These are phyloP conservation scores for Plantago major DNA, from an alignment of 257 asterid species.

Conservation along the genomic window DNA sequence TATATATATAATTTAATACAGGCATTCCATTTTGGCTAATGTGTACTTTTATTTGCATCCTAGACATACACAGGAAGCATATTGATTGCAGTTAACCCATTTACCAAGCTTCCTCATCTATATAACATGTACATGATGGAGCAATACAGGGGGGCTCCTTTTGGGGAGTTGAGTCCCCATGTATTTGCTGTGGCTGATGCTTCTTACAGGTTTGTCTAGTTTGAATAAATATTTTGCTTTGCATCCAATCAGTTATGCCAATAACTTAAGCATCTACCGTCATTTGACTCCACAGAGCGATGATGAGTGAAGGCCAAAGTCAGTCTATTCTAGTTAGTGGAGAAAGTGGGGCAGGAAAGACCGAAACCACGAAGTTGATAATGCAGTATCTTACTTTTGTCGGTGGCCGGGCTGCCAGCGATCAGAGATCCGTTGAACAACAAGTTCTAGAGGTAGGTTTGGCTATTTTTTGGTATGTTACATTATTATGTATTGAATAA, in stretches of 20 bases:
- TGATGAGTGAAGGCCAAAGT: constrained; percentile 82
- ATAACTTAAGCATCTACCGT: constrained; percentile 23
- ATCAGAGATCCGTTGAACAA: constrained; percentile 90
- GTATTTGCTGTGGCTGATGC: constrained; percentile 99
- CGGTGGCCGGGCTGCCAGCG: constrained; percentile 89
- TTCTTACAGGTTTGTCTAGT: constrained; percentile 73
- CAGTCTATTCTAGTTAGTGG: constrained; percentile 99
- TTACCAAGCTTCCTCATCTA: constrained; percentile 95
- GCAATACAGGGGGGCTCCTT: constrained; percentile 96
- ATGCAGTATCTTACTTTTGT: constrained; percentile 97
- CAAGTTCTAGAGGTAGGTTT: constrained; percentile 86
- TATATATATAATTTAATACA: too few species aligned
- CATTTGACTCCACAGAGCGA: constrained; percentile 53
- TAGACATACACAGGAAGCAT: constrained; percentile 98
- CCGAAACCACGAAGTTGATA: constrained; percentile 94
- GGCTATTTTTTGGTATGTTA: constrained; percentile 9
- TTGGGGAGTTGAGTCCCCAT: constrained; percentile 98
- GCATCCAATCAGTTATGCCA: constrained; percentile 14
- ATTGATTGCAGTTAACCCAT: constrained; percentile 92
- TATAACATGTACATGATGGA: constrained; percentile 95
- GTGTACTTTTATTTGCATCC: constrained; percentile 20
- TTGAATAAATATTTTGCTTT: constrained; percentile 20
- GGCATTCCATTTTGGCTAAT: constrained; percentile 25
- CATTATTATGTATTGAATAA: constrained; percentile 2
- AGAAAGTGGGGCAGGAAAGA: constrained; percentile 99